phyloP scores from a whole-genome alignment of 1,139 yeast species.

The Candida labiduridarum region DNA sequence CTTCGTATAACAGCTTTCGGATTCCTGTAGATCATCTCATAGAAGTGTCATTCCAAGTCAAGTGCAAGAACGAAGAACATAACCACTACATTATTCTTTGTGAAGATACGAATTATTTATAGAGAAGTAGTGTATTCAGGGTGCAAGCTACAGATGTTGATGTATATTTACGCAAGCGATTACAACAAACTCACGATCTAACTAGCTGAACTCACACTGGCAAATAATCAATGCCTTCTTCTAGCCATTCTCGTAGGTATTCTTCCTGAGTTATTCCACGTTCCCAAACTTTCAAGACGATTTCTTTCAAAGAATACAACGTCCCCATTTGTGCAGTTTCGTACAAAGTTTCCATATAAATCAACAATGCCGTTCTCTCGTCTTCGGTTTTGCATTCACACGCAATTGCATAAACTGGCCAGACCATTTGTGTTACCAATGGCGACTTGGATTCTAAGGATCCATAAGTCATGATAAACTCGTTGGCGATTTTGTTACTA shows the following conservation, averaged over 20 bases:
- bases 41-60: too few relatives aligned
- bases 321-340: constrained; percentile 57
- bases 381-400: constrained; percentile 36
- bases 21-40: too few relatives aligned
- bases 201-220: neutral
- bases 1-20: too few relatives aligned
- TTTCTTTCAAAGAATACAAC: constrained; percentile 37
- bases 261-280: constrained; percentile 40
- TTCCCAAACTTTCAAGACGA: constrained; percentile 47
- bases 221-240: constrained; percentile 26
- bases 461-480: constrained; percentile 48
- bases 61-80: too few relatives aligned
- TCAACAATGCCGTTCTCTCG: constrained; percentile 29
- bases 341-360: constrained; percentile 42
- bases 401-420: constrained; percentile 56
- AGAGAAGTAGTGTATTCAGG: too few relatives aligned
- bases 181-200: too few relatives aligned
- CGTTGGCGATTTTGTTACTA: constrained; percentile 36
- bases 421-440: constrained; percentile 58
- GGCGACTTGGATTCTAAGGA: constrained; percentile 47
- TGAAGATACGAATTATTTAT: too few relatives aligned
- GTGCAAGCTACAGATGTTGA: too few relatives aligned
- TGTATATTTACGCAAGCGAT: too few relatives aligned
- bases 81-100: too few relatives aligned
- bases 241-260: constrained; percentile 30